Evolutionary conservation across 73 alveolate species (phyloP).

Genomic region (Paramecium octaurelia): DNA sequence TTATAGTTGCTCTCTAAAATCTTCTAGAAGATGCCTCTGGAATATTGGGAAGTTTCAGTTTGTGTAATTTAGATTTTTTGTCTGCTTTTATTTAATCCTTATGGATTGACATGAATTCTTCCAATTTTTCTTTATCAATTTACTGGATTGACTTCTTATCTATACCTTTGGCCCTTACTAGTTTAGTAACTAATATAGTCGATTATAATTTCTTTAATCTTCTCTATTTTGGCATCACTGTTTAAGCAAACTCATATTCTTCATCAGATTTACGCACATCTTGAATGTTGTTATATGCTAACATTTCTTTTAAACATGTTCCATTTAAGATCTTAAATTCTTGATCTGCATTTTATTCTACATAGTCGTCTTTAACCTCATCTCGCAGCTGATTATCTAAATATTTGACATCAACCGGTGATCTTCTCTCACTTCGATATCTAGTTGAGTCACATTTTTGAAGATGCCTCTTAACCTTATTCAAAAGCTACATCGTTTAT

Average conservation of each 20-base stretch:
- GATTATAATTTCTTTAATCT: neutral
- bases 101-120: neutral
- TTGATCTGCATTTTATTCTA: neutral
- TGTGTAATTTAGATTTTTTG: neutral
- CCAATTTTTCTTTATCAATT: neutral
- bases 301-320: neutral
- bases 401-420: neutral
- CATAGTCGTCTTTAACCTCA: neutral
- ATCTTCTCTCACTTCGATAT: neutral
- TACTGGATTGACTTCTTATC: neutral
- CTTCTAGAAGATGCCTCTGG: neutral
- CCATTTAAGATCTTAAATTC: neutral
- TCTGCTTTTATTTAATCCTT: neutral
- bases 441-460: neutral
- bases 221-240: neutral
- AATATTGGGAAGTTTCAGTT: neutral
- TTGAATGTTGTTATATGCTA: neutral
- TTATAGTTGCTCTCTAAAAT: neutral
- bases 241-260: neutral
- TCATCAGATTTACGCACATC: neutral
- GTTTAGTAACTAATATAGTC: neutral
- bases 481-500: neutral
- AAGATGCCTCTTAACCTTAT: neutral
- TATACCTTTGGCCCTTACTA: neutral
- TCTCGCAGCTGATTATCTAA: neutral